Evolutionary conservation across 805 yeast genomes (phyloP), one percentile per base, ranked within the genome.

Genomic region (Kodamaea jinghongensis): DNA sequence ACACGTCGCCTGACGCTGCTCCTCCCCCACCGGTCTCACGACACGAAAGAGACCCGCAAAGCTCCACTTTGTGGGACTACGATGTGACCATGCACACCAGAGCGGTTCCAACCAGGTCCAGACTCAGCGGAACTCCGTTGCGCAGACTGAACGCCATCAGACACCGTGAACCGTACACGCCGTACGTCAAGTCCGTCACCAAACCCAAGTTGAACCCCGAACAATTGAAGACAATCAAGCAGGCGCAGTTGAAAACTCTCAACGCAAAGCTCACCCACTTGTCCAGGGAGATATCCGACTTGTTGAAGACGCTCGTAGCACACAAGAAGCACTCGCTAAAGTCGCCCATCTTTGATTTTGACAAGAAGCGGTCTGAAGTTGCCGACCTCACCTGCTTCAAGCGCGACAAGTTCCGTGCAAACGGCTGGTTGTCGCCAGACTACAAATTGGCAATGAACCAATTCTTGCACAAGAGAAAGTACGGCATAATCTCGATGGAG

Each of bases 71-170:
- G 25, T 20, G 22, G 14, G 39, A 36, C 22, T n/a, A n/a, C n/a
- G n/a, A n/a, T n/a, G n/a, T n/a, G n/a, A n/a, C n/a, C n/a, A n/a
- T n/a, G n/a, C n/a, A n/a, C n/a, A n/a, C n/a, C n/a, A n/a, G n/a
- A n/a, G n/a, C 14, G 9, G 31, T 14, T 13, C 31, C 15, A 9
- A 12, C 23, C 5, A 20, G 16, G 15, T 10, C 7, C 20, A 34
- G 37, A 34, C 31, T 27, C 9, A 23, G 12, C 9, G 62, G 51
- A 10, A 40, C 60, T 6, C 61, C 67, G 0, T 52, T 65, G 23
- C 43, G 60, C 17, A 46, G 70, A 7, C 70, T 59, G 37, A 63
- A 65, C 43, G 69, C 70, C 5, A 53, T 65, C 3, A 43, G 67
- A 11, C 39, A 47, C 27, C 36, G 30, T 27, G 15, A 7, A 13